phyloP scores from a whole-genome alignment of 345 rosid genomes.

The Gossypium mustelinum region DNA sequence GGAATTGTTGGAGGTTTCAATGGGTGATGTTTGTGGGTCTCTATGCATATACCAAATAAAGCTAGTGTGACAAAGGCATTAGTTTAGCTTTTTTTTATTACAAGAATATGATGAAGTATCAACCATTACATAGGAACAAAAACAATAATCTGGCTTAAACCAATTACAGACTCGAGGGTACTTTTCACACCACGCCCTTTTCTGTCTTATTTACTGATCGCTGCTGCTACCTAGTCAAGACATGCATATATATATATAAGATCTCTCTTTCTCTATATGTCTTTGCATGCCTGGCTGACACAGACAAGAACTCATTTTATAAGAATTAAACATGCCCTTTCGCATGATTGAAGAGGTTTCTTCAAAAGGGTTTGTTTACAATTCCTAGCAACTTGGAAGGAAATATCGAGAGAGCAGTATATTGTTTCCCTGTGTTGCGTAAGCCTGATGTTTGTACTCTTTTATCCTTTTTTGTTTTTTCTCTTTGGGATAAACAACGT shows the following conservation, averaged over 20 bases:
- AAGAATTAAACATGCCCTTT: constrained; percentile 1
- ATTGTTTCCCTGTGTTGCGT: too few relatives aligned
- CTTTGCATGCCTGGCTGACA: constrained; percentile 1
- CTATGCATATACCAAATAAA: not conserved
- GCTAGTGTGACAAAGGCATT: not conserved
- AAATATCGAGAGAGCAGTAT: too few relatives aligned
- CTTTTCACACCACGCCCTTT: not conserved
- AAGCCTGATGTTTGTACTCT: too few relatives aligned
- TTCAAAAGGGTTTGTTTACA: not conserved
- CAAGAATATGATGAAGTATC: too few relatives aligned
- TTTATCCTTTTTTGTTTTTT: too few relatives aligned
- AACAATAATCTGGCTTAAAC: not conserved
- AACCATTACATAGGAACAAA: not conserved
- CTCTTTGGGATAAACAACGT: too few relatives aligned
- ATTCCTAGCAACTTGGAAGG: constrained; percentile 8
- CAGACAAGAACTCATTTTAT: not conserved
- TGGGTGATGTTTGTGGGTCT: not conserved
- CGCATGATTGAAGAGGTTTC: not conserved
- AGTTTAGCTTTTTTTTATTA: not conserved
- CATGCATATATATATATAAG: not conserved
- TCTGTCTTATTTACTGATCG: not conserved
- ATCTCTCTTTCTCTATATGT: not conserved
- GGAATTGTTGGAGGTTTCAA: not conserved
- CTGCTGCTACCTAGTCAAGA: not conserved
- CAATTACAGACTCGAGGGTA: not conserved